Evolutionary conservation across 805 yeast species (phyloP).

Genomic region (Teunomyces barrocoloradensis): DNA sequence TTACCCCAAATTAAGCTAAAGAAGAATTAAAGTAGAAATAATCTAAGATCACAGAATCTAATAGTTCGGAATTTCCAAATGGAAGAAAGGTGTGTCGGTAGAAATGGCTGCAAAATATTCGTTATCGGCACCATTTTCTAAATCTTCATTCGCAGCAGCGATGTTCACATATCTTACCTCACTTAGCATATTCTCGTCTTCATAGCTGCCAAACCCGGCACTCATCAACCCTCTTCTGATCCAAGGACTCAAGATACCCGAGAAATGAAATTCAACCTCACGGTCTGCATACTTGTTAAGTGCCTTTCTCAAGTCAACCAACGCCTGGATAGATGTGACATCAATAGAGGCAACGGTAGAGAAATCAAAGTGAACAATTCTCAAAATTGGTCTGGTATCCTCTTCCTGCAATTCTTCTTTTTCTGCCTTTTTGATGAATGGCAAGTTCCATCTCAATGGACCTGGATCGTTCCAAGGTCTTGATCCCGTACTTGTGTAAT

Average conservation of each 20-base stretch:
- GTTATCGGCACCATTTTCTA: conserved; percentile 27
- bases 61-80: conserved; percentile 69
- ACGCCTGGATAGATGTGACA: conserved; percentile 73
- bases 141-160: conserved; percentile 27
- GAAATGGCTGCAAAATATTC: conserved; percentile 54
- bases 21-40: not conserved
- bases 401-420: conserved; percentile 12
- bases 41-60: not conserved
- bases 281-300: conserved; percentile 72
- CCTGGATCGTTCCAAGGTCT: conserved; percentile 94
- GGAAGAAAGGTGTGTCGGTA: conserved; percentile 75
- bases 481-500: conserved; percentile 44
- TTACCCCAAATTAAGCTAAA: not conserved
- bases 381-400: conserved; percentile 62
- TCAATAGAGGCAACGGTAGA: conserved; percentile 74
- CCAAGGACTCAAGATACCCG: conserved; percentile 86
- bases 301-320: conserved; percentile 73
- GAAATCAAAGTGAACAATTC: conserved; percentile 77
- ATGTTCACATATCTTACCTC: conserved; percentile 41
- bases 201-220: conserved; percentile 72
- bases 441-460: conserved; percentile 42
- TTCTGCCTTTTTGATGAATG: conserved; percentile 21
- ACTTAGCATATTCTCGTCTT: conserved; percentile 38
- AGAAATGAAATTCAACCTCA: conserved; percentile 86
- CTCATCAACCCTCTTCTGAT: conserved; percentile 69